phyloP scores from a whole-genome alignment of 2,329 filamentous ascomycete genomes.

The Aspergillus niger region DNA sequence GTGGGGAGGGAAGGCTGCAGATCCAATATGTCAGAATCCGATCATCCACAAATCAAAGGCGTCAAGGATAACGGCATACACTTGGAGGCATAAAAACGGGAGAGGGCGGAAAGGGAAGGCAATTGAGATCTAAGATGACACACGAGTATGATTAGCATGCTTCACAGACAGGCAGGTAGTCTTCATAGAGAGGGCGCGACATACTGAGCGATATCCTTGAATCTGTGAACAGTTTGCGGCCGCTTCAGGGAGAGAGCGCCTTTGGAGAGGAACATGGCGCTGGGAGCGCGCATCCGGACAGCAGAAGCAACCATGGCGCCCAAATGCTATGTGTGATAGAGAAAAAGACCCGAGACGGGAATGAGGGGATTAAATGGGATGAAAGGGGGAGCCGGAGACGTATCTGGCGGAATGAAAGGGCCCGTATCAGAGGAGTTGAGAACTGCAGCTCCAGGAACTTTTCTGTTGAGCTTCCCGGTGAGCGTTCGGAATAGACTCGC shows the following conservation, averaged over 20 bases:
- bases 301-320: conserved; percentile 58
- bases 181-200: conserved; percentile 13
- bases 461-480: conserved; percentile 48
- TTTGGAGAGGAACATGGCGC: conserved; percentile 46
- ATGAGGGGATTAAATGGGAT: conserved; percentile 21
- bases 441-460: conserved; percentile 37
- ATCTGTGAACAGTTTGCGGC: conserved; percentile 47
- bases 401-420: conserved; percentile 27
- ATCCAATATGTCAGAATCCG: conserved; percentile 25
- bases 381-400: conserved; percentile 22
- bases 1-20: conserved; percentile 86
- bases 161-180: not conserved
- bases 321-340: conserved; percentile 30
- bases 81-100: conserved; percentile 70
- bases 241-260: conserved; percentile 48
- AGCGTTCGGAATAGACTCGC: conserved; percentile 36
- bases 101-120: conserved; percentile 61
- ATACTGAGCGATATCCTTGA: conserved; percentile 47
- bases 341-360: conserved; percentile 28
- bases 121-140: conserved; percentile 39
- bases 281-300: conserved; percentile 49
- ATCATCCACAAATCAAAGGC: conserved; percentile 13
- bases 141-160: conserved; percentile 25
- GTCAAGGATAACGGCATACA: conserved; percentile 50
- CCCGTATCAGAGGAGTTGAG: conserved; percentile 34